Percentiles rank a stretch among this genome's conserved stretches.
Conservation (phyloP, 768 basidiomycete genomes). For the Rhodotorula graminis region DNA sequence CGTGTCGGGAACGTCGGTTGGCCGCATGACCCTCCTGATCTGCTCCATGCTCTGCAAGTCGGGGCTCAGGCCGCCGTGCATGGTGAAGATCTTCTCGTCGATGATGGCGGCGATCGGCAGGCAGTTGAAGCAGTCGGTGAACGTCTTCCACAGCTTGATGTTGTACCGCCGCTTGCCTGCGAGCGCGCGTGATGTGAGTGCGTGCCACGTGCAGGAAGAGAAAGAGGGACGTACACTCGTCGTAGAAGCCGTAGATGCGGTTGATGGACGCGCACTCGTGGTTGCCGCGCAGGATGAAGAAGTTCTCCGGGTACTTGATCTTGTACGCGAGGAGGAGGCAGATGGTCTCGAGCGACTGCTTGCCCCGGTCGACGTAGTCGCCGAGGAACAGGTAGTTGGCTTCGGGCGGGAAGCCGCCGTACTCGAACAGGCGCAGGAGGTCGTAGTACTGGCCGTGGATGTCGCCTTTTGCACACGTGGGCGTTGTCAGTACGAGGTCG, state of each 20-base stretch:
- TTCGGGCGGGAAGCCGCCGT: slow-evolving; percentile 98
- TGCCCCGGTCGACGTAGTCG: slow-evolving; percentile 98
- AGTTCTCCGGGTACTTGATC: slow-evolving; percentile 99
- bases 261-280: slow-evolving; percentile 99
- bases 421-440: slow-evolving; percentile 93
- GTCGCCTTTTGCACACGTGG: slow-evolving; percentile 64
- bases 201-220: neutral
- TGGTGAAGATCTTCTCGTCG: slow-evolving; percentile 99
- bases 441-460: slow-evolving; percentile 99
- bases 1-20: slow-evolving; percentile 97
- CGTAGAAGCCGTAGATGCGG: slow-evolving; percentile 99
- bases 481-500: neutral
- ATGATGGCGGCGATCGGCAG: slow-evolving; percentile 98
- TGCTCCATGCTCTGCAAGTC: slow-evolving; percentile 99
- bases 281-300: slow-evolving; percentile 97
- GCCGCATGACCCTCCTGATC: slow-evolving; percentile 97
- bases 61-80: slow-evolving; percentile 96
- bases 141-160: slow-evolving; percentile 99
- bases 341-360: slow-evolving; percentile 99
- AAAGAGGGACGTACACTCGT: slow-evolving; percentile 72
- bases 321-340: slow-evolving; percentile 98
- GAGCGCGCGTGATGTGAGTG: slow-evolving; percentile 4
- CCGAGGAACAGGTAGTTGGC: slow-evolving; percentile 99
- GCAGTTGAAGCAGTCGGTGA: slow-evolving; percentile 99
- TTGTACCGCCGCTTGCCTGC: slow-evolving; percentile 99